Percentiles rank a stretch among this genome's conserved stretches.
Conservation (phyloP, 257 asterid species). For the Capsicum chinense region DNA sequence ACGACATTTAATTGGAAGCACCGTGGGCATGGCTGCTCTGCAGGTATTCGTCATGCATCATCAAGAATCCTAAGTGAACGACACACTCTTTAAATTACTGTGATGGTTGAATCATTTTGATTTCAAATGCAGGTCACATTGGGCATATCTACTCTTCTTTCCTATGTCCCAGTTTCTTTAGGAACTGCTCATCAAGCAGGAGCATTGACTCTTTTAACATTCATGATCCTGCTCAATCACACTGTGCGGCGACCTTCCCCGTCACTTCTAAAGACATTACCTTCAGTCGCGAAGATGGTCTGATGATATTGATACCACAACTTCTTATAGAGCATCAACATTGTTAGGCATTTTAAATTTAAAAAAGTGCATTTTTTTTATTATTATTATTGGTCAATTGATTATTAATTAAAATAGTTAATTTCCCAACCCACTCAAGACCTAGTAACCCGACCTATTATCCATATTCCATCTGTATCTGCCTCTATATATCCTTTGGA, state of each 20-base stretch:
- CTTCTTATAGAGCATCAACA: background rate
- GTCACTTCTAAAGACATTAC: conserved; percentile 74
- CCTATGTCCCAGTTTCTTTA: conserved; percentile 83
- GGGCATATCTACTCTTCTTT: conserved; percentile 80
- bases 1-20: conserved; percentile 66
- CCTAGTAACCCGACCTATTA: no score
- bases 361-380: background rate
- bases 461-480: no score
- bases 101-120: background rate
- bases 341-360: background rate
- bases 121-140: conserved; percentile 63
- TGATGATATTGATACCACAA: conserved; percentile 20
- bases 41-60: conserved; percentile 58
- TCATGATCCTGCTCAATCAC: conserved; percentile 89
- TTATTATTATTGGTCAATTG: no score
- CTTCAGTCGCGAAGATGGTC: conserved; percentile 56
- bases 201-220: conserved; percentile 80
- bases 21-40: conserved; percentile 84
- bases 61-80: background rate
- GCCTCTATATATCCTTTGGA: no score
- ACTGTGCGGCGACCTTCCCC: conserved; percentile 79
- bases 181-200: conserved; percentile 98
- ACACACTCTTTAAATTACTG: background rate
- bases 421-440: no score
- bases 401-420: no score